Evolutionary conservation across 2,329 filamentous ascomycete species (phyloP), one percentile per base, ranked within the genome.

Genomic region (Aphanoascus verrucosus): DNA sequence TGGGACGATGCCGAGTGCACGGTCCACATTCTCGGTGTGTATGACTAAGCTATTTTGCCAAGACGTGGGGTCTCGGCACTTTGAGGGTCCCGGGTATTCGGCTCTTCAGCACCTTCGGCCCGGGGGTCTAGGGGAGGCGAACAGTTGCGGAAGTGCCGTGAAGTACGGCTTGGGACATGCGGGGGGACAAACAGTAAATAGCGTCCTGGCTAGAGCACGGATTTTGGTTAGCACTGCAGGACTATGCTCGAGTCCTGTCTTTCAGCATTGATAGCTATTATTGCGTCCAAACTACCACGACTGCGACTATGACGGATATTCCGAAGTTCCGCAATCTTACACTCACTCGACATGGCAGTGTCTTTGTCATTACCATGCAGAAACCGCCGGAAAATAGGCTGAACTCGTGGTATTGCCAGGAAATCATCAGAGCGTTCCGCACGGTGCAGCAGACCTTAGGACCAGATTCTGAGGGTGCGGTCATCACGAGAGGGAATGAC

Each of bases 361-460:
- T 77, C 57, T 78, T 76, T 61, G 67, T 79, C 51, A 70, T 80
- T 47, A 78, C 76, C 7, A 74, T 80, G 70, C 70, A 75, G 49
- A 78, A 77, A 58, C 67, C 73, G 8, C 75, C 75, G 1, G 77
- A 79, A 61, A 80, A 80, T 61, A 69, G 77, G 19, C 61, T 79
- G 46, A 77, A 76, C 59, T 68, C 70, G 14, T 65, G 63, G 52
- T 58, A 50, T 37, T 58, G 54, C 17, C 77, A 79, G 61, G 75
- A 77, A 56, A 72, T 79, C 37, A 79, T 79, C 56, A 62, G 66
- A 34, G 74, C 76, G 1, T 73, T 77, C 53, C 71, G 66, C 8
- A 65, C 67, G 15, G 72, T 79, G 35, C 72, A 78, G 56, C 64
- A 60, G 28, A 66, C 72, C 3, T 63, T 80, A 5, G 74, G 74